Evolutionary conservation across 768 basidiomycete genomes (phyloP).

Genomic region (Russula compacta): DNA sequence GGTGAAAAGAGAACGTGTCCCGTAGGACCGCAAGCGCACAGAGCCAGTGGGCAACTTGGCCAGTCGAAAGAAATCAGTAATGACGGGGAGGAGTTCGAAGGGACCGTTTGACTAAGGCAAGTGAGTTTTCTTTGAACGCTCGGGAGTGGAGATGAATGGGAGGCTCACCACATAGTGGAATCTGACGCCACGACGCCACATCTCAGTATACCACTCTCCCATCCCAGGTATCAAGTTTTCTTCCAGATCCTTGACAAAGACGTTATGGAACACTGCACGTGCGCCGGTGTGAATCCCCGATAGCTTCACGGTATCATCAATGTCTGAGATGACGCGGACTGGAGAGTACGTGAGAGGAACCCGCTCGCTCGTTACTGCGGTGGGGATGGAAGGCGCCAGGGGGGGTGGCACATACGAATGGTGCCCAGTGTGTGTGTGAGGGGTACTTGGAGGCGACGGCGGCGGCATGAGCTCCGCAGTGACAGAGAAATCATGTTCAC

Average conservation of each 20-base stretch:
- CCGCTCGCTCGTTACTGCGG: conserved; percentile 20
- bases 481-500: conserved; percentile 44
- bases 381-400: neutral
- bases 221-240: conserved; percentile 78
- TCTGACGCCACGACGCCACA: conserved; percentile 62
- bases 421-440: neutral
- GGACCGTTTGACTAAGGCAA: conserved; percentile 71
- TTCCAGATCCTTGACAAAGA: conserved; percentile 77
- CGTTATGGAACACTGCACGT: conserved; percentile 77
- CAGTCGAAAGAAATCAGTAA: conserved; percentile 5
- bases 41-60: conserved; percentile 40
- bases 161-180: conserved; percentile 86
- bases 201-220: conserved; percentile 63
- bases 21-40: conserved; percentile 76
- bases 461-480: conserved; percentile 42
- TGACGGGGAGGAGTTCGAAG: conserved; percentile 69
- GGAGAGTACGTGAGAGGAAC: conserved; percentile 48
- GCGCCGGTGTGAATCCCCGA: conserved; percentile 75
- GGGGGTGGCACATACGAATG: neutral
- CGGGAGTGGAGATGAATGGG: neutral
- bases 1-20: conserved; percentile 73
- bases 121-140: neutral
- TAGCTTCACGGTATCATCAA: conserved; percentile 87
- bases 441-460: conserved; percentile 22
- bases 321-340: conserved; percentile 81